These are phyloP conservation scores for Debaryomyces fabryi DNA, from an alignment of 1,139 yeast genomes.

Conservation along the genomic window DNA sequence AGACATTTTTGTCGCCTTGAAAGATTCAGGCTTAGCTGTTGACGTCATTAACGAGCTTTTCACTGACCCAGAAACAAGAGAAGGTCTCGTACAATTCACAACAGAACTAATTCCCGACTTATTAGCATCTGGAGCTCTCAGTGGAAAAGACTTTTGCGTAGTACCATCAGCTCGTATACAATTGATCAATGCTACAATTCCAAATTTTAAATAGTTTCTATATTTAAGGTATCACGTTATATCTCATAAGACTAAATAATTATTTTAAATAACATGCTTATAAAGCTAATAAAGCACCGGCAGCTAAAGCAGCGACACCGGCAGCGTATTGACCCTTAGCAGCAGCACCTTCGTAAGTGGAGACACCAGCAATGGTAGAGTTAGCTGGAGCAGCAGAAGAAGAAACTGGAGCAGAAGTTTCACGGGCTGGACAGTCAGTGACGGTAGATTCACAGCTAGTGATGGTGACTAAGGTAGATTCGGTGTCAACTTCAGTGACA, in stretches of 20 bases:
- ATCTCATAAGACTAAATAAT: neutral
- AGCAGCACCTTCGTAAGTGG: constrained; percentile 46
- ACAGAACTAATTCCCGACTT: constrained; percentile 32
- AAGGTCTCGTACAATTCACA: constrained; percentile 30
- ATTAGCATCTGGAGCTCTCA: constrained; percentile 16
- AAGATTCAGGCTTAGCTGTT: constrained; percentile 34
- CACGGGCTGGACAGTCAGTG: constrained; percentile 44
- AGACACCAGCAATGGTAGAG: constrained; percentile 35
- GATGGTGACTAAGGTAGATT: constrained; percentile 41
- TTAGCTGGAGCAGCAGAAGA: constrained; percentile 21
- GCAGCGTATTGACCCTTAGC: constrained; percentile 40
- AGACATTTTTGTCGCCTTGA: constrained; percentile 35
- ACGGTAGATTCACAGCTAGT: constrained; percentile 44
- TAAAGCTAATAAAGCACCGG: constrained; percentile 57
- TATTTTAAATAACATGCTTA: constrained; percentile 25
- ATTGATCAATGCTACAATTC: constrained; percentile 2
- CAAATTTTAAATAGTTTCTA: neutral
- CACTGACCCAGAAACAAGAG: constrained; percentile 34
- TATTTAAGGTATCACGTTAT: constrained; percentile 5
- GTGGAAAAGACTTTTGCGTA: constrained; percentile 4
- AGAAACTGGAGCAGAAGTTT: constrained; percentile 21
- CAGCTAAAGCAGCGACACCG: constrained; percentile 54
- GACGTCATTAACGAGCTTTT: constrained; percentile 30
- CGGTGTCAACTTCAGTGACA: constrained; percentile 33
- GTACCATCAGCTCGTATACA: constrained; percentile 5